These are phyloP conservation scores for Ilex paraguariensis DNA, from an alignment of 305 asterid genomes.

Conservation along the genomic window DNA sequence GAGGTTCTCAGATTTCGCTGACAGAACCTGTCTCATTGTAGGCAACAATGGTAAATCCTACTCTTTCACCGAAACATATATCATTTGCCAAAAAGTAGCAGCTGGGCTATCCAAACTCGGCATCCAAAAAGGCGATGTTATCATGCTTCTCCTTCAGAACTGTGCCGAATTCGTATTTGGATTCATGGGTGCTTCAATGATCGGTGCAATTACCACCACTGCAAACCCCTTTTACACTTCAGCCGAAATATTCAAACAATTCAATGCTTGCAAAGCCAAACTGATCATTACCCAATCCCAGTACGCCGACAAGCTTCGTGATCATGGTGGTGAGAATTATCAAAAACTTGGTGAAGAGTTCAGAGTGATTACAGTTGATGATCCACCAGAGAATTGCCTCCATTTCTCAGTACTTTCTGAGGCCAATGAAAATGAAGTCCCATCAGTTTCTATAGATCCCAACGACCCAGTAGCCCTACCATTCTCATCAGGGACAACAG, in stretches of 20 bases:
- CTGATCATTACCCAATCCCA: constrained; percentile 54
- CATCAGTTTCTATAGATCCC: constrained; percentile 31
- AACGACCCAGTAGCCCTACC: constrained; percentile 73
- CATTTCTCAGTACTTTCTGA: constrained; percentile 49
- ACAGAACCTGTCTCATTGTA: constrained; percentile 47
- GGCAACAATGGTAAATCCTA: constrained; percentile 41
- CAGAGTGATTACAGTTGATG: constrained; percentile 44
- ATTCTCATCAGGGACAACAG: constrained; percentile 80
- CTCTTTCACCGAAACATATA: constrained; percentile 56
- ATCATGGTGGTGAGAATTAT: constrained; percentile 22
- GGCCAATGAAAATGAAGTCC: constrained; percentile 29
- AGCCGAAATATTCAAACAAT: constrained; percentile 63
- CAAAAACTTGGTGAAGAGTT: constrained; percentile 41
- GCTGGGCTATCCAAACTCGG: constrained; percentile 53
- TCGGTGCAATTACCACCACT: constrained; percentile 59
- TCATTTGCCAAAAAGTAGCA: constrained; percentile 49
- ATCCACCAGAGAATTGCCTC: constrained; percentile 51
- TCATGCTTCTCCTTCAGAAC: constrained; percentile 67
- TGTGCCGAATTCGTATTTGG: constrained; percentile 68
- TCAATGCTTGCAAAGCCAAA: constrained; percentile 45
- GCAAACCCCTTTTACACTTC: constrained; percentile 68
- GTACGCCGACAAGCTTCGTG: constrained; percentile 64
- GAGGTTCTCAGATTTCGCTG: constrained; percentile 21
- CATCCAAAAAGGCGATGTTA: constrained; percentile 46
- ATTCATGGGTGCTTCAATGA: constrained; percentile 69